Evolutionary conservation across 768 basidiomycete genomes (phyloP).

Genomic region (Pisolithus sp.): DNA sequence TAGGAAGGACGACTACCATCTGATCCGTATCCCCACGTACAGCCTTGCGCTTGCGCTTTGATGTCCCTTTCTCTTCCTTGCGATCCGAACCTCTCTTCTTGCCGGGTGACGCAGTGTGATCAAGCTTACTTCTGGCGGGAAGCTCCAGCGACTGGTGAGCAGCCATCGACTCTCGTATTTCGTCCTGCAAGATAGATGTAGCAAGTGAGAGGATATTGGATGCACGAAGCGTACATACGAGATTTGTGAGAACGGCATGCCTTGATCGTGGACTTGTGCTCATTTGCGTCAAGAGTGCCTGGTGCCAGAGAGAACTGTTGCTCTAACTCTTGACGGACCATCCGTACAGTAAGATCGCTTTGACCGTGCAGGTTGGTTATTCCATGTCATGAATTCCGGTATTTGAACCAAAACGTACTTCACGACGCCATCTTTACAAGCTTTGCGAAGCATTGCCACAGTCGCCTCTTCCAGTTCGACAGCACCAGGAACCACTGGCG

Average conservation of each 20-base stretch:
- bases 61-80: conserved; percentile 1
- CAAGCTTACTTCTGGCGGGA: not conserved
- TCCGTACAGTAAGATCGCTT: conserved; percentile 39
- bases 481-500: conserved; percentile 12
- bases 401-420: conserved; percentile 4
- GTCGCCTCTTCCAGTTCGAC: conserved; percentile 14
- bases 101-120: not conserved
- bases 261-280: conserved; percentile 46
- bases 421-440: conserved; percentile 16
- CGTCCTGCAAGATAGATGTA: too few species aligned
- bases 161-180: too few species aligned
- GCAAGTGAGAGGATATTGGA: not conserved
- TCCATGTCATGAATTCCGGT: not conserved
- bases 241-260: conserved; percentile 10
- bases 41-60: conserved; percentile 8
- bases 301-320: conserved; percentile 36
- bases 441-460: conserved; percentile 16
- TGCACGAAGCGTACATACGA: conserved; percentile 6
- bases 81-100: not conserved
- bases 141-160: not conserved
- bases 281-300: conserved; percentile 36
- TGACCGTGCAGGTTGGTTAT: not conserved
- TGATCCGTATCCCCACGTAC: not conserved
- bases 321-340: conserved; percentile 48
- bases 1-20: not conserved